Percentiles rank a stretch among this genome's conserved stretches.
phyloP scores from a whole-genome alignment of 371 early-diverging fungal genomes.

The Mortierella sp. region DNA sequence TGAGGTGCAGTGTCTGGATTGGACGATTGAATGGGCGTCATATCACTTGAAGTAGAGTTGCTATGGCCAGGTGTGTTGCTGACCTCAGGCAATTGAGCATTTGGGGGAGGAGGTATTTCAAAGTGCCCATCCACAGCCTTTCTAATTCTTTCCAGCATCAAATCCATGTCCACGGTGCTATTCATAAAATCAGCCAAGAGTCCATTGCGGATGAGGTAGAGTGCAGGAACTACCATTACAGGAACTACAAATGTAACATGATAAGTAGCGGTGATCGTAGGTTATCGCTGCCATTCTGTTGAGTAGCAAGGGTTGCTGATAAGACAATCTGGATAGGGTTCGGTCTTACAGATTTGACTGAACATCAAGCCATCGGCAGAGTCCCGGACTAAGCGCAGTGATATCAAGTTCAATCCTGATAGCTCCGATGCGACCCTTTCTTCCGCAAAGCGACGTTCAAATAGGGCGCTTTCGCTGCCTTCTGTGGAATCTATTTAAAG shows the following conservation, averaged over 20 bases:
- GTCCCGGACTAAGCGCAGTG: conserved; percentile 37
- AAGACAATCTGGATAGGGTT: background rate
- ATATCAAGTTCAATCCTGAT: conserved; percentile 14
- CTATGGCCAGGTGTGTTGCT: background rate
- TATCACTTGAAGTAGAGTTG: background rate
- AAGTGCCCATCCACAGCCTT: conserved; percentile 36
- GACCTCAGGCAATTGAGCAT: background rate
- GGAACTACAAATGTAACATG: conserved; percentile 29
- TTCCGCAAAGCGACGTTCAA: conserved; percentile 35
- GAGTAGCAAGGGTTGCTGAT: background rate
- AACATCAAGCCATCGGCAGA: conserved; percentile 51
- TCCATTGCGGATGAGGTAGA: conserved; percentile 50
- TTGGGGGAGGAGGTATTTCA: conserved; percentile 34
- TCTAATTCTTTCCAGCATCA: conserved; percentile 46
- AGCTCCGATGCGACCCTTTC: conserved; percentile 12
- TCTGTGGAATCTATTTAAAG: background rate
- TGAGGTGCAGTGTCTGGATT: background rate
- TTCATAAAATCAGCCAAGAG: conserved; percentile 51
- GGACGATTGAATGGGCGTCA: background rate
- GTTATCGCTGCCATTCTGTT: no score
- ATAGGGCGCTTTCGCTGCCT: conserved; percentile 16
- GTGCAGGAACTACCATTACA: conserved; percentile 42
- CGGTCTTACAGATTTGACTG: conserved; percentile 52
- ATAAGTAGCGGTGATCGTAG: background rate
- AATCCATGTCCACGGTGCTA: conserved; percentile 25